A percentile compares a stretch with the other conserved stretches of the same genome.
Evolutionary conservation across 805 yeast genomes (phyloP).

Genomic region (Saccharomycopsis babjevae): DNA sequence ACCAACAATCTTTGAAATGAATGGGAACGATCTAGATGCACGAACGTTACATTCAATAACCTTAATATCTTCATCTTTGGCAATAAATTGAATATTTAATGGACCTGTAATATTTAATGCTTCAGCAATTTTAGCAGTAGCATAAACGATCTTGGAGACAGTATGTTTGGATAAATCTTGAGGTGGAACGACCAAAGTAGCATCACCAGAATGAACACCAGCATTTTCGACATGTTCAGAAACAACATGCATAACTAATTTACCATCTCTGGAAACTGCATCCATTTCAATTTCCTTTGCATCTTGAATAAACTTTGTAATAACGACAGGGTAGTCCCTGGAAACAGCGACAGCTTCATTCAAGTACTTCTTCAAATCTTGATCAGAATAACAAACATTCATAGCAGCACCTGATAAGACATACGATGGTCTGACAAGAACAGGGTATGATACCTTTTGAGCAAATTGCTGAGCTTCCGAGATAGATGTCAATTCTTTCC

Average conservation of each 20-base stretch:
- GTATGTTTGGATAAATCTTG: slow-evolving; percentile 91
- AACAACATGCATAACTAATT: slow-evolving; percentile 92
- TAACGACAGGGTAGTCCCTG: slow-evolving; percentile 95
- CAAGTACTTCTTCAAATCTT: slow-evolving; percentile 78
- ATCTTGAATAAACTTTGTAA: slow-evolving; percentile 90
- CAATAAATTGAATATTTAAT: slow-evolving; percentile 92
- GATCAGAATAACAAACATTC: slow-evolving; percentile 89
- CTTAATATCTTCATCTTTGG: slow-evolving; percentile 90
- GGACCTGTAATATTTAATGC: slow-evolving; percentile 97
- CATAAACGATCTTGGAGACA: slow-evolving; percentile 81
- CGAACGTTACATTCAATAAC: slow-evolving; percentile 98
- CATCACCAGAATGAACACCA: slow-evolving; percentile 99
- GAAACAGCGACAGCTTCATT: slow-evolving; percentile 96
- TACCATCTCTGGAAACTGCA: slow-evolving; percentile 93
- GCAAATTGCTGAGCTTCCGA: slow-evolving; percentile 92
- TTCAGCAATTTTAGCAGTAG: slow-evolving; percentile 91
- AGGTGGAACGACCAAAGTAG: slow-evolving; percentile 93
- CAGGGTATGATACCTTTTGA: slow-evolving; percentile 84
- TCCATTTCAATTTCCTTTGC: slow-evolving; percentile 99
- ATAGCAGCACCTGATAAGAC: slow-evolving; percentile 98
- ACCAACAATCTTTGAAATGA: slow-evolving; percentile 94
- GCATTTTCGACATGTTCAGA: slow-evolving; percentile 99
- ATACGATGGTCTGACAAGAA: slow-evolving; percentile 93
- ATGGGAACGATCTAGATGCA: slow-evolving; percentile 99
- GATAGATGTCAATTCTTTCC: slow-evolving; percentile 93